Base-by-base conservation (phyloP, 306 rosid genomes). In the Morella rubra region DNA sequence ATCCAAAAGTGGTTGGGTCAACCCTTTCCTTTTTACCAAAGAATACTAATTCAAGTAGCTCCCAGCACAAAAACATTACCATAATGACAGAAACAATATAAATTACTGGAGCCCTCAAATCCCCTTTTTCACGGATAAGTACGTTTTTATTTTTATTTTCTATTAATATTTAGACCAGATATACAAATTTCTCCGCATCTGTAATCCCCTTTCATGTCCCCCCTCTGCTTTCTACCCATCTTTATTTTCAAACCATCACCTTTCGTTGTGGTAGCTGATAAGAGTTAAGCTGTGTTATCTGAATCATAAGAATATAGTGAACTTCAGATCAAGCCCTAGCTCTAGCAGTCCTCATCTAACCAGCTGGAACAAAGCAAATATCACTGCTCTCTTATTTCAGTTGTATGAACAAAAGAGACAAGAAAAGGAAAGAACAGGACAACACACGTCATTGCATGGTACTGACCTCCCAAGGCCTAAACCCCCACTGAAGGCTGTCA, bases 391-490 rank as follows among this genome's bases (percentile, higher is more conserved):
- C 76, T 56, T 44, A 46, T 24, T 73, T 73, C 70, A 47, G 60
- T 46, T 19, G 55, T 45, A 74, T 47, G 41, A 12, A 69, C 16
- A 75, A 74, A 22, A 44, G 44, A 51, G 13, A 72, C 41, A 44
- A 45, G 49, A 46, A 45, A 44, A 41, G 45, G 32, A 71, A 58
- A 56, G 20, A 12, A 68, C 16, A 74, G 24, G 55, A 16, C 52
- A 41, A 24, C 68, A 20, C 7, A 27, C 64, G 20, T 47, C 7
- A 20, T 44, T 37, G 16, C 65, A 56, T 45, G 51, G 75, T 53
- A 85, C 91, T 79, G 79, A 87, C 89, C 91, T 87, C 76, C 58
- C 82, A 74, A 18, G 67, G 73, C 83, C 86, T 56, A 12, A 68
- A 77, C 75, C 79, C 68, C 78, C 87, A 12, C 71, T 54, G 70